A percentile compares a stretch with the other conserved stretches of the same genome.
These are phyloP conservation scores for Colletotrichum cereale DNA, from an alignment of 2,329 filamentous ascomycete species.

Conservation along the genomic window DNA sequence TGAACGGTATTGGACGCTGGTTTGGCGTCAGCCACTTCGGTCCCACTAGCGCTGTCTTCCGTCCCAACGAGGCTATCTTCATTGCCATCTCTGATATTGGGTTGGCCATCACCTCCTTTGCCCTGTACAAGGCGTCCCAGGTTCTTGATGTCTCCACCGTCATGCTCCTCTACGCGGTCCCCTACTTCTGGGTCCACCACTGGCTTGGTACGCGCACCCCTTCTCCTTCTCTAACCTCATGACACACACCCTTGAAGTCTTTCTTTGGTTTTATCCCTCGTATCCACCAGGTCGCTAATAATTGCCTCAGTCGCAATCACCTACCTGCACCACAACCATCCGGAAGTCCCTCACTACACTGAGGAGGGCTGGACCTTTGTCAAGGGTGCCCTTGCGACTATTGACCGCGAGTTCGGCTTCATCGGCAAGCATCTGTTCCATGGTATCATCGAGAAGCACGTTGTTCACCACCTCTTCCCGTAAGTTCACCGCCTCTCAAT, in stretches of 20 bases:
- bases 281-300: not conserved
- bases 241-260: not conserved
- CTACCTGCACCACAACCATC: conserved; percentile 80
- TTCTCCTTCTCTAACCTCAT: not conserved
- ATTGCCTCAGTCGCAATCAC: conserved; percentile 74
- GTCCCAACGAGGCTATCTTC: conserved; percentile 65
- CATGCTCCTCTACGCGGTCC: conserved; percentile 70
- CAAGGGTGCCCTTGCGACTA: conserved; percentile 70
- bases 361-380: conserved; percentile 70
- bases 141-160: conserved; percentile 69
- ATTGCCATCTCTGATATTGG: conserved; percentile 73
- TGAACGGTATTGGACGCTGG: conserved; percentile 50
- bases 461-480: conserved; percentile 72
- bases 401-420: conserved; percentile 74
- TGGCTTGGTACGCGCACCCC: conserved; percentile 68
- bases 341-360: conserved; percentile 64
- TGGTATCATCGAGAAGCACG: conserved; percentile 71
- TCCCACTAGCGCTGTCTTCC: conserved; percentile 72
- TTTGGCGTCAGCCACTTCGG: conserved; percentile 69
- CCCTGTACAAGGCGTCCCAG: conserved; percentile 65
- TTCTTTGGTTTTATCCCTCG: not conserved
- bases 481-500: conserved; percentile 45
- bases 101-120: conserved; percentile 62
- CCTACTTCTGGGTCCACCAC: conserved; percentile 79
- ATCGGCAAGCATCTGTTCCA: conserved; percentile 73